Evolutionary conservation across 805 yeast genomes (phyloP).

Genomic region (Priceomyces haplophilus): DNA sequence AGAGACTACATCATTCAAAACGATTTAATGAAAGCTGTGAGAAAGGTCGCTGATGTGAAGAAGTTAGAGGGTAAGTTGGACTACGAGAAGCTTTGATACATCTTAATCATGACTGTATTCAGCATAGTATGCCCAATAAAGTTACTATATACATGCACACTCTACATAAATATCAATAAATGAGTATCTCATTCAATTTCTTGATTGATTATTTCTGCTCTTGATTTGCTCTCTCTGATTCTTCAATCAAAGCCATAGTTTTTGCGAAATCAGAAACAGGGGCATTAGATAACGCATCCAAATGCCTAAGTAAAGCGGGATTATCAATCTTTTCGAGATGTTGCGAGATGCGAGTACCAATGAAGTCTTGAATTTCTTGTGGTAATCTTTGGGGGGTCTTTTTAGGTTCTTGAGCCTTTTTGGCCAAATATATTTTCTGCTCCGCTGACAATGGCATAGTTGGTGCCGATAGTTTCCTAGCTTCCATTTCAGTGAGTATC

Average conservation of each 20-base stretch:
- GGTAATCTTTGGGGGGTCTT: conserved; percentile 38
- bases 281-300: conserved; percentile 35
- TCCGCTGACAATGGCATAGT: conserved; percentile 70
- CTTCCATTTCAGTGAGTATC: conserved; percentile 55
- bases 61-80: conserved; percentile 95
- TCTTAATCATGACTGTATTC: not conserved
- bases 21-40: conserved; percentile 95
- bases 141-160: conserved; percentile 5
- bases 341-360: conserved; percentile 48
- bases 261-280: conserved; percentile 29
- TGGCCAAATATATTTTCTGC: conserved; percentile 60
- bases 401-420: conserved; percentile 41
- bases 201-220: not conserved
- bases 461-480: conserved; percentile 63
- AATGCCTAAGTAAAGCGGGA: conserved; percentile 35
- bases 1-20: conserved; percentile 91
- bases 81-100: conserved; percentile 76
- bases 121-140: not conserved
- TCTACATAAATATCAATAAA: conserved; percentile 1
- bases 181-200: not conserved
- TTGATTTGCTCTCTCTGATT: not conserved
- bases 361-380: conserved; percentile 52
- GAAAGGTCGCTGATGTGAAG: conserved; percentile 96
- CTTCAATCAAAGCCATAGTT: conserved; percentile 21
- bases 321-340: conserved; percentile 35